Evolutionary conservation across 1,284 basidiomycete species (phyloP).

Genomic region (Tilletia caries): DNA sequence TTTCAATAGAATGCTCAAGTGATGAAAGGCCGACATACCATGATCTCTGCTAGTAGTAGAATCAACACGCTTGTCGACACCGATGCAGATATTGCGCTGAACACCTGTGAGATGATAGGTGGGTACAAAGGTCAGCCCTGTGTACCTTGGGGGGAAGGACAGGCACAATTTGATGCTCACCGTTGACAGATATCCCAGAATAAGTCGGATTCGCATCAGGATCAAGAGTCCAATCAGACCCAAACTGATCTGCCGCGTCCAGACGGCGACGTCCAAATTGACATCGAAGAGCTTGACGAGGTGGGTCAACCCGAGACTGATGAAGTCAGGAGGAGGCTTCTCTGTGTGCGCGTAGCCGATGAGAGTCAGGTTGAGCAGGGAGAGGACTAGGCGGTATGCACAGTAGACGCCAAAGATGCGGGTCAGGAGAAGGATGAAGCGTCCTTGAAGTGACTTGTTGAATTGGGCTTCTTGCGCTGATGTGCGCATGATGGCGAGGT

Average conservation of each 20-base stretch:
- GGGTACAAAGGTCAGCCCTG: too few species aligned
- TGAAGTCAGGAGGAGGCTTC: conserved; percentile 43
- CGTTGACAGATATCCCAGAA: conserved; percentile 52
- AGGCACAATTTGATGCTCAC: conserved; percentile 14
- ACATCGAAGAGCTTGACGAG: conserved; percentile 50
- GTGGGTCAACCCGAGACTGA: conserved; percentile 50
- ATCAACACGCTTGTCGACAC: conserved; percentile 55
- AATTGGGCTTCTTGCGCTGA: conserved; percentile 50
- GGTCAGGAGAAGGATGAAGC: conserved; percentile 46
- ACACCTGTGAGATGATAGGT: conserved; percentile 41
- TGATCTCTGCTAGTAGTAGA: conserved; percentile 55
- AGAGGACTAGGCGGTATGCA: conserved; percentile 34
- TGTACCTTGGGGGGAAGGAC: not conserved
- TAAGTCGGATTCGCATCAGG: conserved; percentile 53
- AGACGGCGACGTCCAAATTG: conserved; percentile 53
- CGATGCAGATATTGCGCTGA: conserved; percentile 54
- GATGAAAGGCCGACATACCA: conserved; percentile 32
- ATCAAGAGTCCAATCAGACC: conserved; percentile 55
- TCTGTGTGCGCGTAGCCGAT: conserved; percentile 38
- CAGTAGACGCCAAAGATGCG: conserved; percentile 55
- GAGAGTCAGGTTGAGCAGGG: conserved; percentile 31
- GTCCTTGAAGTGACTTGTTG: conserved; percentile 48
- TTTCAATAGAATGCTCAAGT: too few species aligned
- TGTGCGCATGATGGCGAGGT: conserved; percentile 47
- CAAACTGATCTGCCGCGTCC: conserved; percentile 54